Evolutionary conservation across 106 monocot species (phyloP).

Genomic region (Amphibolis antarctica): DNA sequence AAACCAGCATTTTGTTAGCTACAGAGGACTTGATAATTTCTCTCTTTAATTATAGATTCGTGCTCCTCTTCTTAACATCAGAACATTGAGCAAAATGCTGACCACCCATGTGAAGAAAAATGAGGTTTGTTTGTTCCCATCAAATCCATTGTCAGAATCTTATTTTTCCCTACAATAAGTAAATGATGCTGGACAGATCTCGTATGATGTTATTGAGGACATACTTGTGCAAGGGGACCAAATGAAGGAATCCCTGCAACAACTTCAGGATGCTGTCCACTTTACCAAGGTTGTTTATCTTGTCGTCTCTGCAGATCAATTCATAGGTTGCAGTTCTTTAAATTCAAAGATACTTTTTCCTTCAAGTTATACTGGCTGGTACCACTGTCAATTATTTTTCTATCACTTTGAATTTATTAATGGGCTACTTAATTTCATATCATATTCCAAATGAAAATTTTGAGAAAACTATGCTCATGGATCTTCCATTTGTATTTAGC

Average conservation of each 20-base stretch:
- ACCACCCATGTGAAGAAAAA: conserved; percentile 71
- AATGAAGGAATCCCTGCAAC: conserved; percentile 64
- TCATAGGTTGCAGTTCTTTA: too few species aligned
- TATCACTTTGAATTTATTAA: too few species aligned
- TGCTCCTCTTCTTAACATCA: conserved; percentile 63
- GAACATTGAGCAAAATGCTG: conserved; percentile 66
- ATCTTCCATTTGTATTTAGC: too few species aligned
- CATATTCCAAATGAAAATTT: too few species aligned
- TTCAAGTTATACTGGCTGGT: too few species aligned
- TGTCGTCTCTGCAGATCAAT: neutral
- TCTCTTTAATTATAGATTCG: conserved; percentile 38
- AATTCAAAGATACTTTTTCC: too few species aligned
- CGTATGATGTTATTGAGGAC: conserved; percentile 69
- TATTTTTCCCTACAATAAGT: neutral
- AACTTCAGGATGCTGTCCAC: conserved; percentile 80
- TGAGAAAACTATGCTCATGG: too few species aligned
- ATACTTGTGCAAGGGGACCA: conserved; percentile 78
- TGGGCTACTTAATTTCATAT: too few species aligned
- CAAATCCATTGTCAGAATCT: neutral
- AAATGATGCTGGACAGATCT: conserved; percentile 28
- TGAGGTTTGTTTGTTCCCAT: conserved; percentile 37
- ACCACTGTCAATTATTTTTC: too few species aligned
- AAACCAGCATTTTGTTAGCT: neutral
- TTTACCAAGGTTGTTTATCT: conserved; percentile 60
- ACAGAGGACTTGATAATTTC: neutral